phyloP scores from a whole-genome alignment of 2,329 filamentous ascomycete genomes.

The Botrytis sinoallii region DNA sequence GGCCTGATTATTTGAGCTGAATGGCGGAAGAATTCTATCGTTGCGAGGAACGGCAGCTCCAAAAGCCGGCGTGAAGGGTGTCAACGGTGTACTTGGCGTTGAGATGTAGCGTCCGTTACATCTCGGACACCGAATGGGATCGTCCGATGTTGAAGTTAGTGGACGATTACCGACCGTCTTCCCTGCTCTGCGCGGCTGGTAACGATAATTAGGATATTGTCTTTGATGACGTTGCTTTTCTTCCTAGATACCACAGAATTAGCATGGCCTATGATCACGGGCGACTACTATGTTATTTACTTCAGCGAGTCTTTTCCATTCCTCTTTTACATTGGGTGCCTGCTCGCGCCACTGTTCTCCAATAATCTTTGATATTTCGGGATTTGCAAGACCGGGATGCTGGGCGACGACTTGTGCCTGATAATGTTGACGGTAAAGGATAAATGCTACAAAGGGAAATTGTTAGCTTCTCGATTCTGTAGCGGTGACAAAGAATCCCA shows the following conservation, averaged over 20 bases:
- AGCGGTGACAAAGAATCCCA: slow-evolving; percentile 27
- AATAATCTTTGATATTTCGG: slow-evolving; percentile 96
- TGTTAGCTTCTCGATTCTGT: slow-evolving; percentile 34
- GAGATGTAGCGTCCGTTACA: slow-evolving; percentile 57
- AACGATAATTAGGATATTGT: slow-evolving; percentile 91
- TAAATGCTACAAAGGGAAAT: slow-evolving; percentile 69
- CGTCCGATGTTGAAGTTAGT: slow-evolving; percentile 41
- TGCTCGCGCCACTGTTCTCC: slow-evolving; percentile 82
- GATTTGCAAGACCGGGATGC: slow-evolving; percentile 88
- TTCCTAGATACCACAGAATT: slow-evolving; percentile 48
- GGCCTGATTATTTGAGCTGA: slow-evolving; percentile 21
- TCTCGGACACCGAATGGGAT: slow-evolving; percentile 61
- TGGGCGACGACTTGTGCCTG: slow-evolving; percentile 77
- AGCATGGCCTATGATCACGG: not conserved
- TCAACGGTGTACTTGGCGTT: slow-evolving; percentile 37
- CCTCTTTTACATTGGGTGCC: slow-evolving; percentile 68
- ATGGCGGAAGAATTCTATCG: slow-evolving; percentile 27
- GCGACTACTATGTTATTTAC: slow-evolving; percentile 42
- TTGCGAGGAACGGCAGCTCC: slow-evolving; percentile 20
- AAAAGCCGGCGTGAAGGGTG: slow-evolving; percentile 33
- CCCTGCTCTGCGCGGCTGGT: slow-evolving; percentile 61
- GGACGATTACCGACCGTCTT: slow-evolving; percentile 30
- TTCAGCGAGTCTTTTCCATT: slow-evolving; percentile 88
- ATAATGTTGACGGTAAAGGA: slow-evolving; percentile 91
- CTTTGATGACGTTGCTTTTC: slow-evolving; percentile 87